These are phyloP conservation scores for Boletus tomentosulus DNA, from an alignment of 768 basidiomycete genomes.

Conservation along the genomic window DNA sequence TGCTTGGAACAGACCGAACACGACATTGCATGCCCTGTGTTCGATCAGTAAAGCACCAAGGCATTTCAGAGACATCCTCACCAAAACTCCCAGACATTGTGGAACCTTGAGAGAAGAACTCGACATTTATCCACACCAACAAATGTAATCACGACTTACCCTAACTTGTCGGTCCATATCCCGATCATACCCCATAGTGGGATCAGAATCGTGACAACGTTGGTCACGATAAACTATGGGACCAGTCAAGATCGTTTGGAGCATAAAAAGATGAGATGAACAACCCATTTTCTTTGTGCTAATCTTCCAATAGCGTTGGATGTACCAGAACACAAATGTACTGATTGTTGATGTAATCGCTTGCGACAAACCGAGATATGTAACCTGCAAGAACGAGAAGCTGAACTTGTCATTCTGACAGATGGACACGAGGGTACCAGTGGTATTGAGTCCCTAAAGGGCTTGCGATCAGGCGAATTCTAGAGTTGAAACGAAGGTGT, in stretches of 20 bases:
- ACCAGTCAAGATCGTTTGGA: not conserved
- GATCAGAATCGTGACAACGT: slow-evolving; percentile 70
- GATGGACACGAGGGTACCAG: slow-evolving; percentile 67
- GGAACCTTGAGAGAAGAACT: slow-evolving; percentile 43
- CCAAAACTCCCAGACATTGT: slow-evolving; percentile 89
- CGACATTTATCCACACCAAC: slow-evolving; percentile 2
- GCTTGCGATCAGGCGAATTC: not conserved
- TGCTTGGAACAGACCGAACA: slow-evolving; percentile 80
- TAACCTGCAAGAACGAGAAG: slow-evolving; percentile 79
- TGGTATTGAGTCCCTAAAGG: slow-evolving; percentile 71
- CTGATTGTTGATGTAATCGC: slow-evolving; percentile 70
- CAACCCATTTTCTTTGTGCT: slow-evolving; percentile 76
- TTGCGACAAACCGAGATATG: slow-evolving; percentile 72
- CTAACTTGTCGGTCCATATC: slow-evolving; percentile 72
- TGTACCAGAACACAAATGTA: slow-evolving; percentile 79
- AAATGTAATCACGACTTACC: slow-evolving; percentile 38
- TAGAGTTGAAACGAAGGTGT: not conserved
- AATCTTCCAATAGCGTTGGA: slow-evolving; percentile 75
- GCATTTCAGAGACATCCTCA: slow-evolving; percentile 22
- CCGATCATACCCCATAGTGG: slow-evolving; percentile 87
- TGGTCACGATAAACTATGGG: slow-evolving; percentile 67
- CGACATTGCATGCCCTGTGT: slow-evolving; percentile 68
- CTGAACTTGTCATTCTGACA: slow-evolving; percentile 78
- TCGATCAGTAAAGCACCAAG: not conserved
- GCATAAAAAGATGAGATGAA: not conserved